Evolutionary conservation across 2,329 filamentous ascomycete species (phyloP).

Genomic region (Coniochaeta prunicola): DNA sequence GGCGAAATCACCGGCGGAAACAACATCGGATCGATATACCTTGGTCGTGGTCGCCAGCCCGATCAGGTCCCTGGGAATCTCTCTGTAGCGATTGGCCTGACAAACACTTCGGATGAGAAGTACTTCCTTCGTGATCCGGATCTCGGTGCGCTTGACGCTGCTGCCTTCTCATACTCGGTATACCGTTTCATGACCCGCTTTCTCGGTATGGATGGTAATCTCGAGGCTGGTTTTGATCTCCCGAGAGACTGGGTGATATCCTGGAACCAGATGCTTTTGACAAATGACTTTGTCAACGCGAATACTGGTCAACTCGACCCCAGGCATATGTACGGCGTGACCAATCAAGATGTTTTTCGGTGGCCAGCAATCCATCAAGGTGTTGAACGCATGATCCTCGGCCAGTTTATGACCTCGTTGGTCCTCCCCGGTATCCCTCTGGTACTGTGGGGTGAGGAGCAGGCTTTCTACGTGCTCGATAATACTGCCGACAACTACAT

Average conservation of each 20-base stretch:
- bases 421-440: conserved; percentile 25
- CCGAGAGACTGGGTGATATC: conserved; percentile 33
- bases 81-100: conserved; percentile 9
- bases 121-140: conserved; percentile 50
- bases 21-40: conserved; percentile 49
- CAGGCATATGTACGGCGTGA: conserved; percentile 56
- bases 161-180: conserved; percentile 31
- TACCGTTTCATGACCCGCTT: conserved; percentile 22
- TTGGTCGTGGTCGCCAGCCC: conserved; percentile 51
- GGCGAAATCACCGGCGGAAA: conserved; percentile 58
- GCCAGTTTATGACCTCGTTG: conserved; percentile 50
- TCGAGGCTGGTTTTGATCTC: conserved; percentile 22
- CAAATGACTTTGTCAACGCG: conserved; percentile 53
- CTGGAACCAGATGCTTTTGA: conserved; percentile 49
- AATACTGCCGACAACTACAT: conserved; percentile 59
- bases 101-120: conserved; percentile 7
- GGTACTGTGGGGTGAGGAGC: conserved; percentile 59
- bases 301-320: conserved; percentile 56
- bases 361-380: conserved; percentile 54
- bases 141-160: conserved; percentile 36
- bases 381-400: conserved; percentile 48
- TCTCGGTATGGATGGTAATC: conserved; percentile 22
- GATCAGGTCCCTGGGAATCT: conserved; percentile 11
- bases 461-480: conserved; percentile 57
- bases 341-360: conserved; percentile 59